Conservation (phyloP, 2,329 filamentous ascomycete genomes). For the Monosporascus sp. region DNA sequence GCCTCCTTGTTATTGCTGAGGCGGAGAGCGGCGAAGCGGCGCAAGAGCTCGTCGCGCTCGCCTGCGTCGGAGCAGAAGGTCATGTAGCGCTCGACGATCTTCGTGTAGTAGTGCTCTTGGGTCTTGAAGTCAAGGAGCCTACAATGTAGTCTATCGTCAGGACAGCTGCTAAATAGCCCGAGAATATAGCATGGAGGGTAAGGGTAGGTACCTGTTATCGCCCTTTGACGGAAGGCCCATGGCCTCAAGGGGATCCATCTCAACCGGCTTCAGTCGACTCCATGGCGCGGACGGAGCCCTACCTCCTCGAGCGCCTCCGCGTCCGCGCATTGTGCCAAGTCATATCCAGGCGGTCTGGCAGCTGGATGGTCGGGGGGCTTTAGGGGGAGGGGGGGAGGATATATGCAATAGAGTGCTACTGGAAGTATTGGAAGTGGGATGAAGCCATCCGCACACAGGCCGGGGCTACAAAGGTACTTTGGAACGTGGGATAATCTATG, state of each 20-base stretch:
- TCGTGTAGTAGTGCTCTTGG: slow-evolving; percentile 81
- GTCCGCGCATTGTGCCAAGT: slow-evolving; percentile 27
- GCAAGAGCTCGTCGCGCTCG: slow-evolving; percentile 66
- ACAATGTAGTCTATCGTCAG: slow-evolving; percentile 1
- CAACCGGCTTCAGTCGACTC: slow-evolving; percentile 67
- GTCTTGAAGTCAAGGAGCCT: slow-evolving; percentile 69
- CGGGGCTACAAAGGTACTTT: too few relatives aligned
- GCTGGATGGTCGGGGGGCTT: background rate
- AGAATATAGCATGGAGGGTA: slow-evolving; percentile 1
- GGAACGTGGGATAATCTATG: too few relatives aligned
- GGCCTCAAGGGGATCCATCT: slow-evolving; percentile 70
- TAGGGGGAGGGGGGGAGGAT: background rate
- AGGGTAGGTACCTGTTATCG: slow-evolving; percentile 62
- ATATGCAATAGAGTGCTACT: background rate
- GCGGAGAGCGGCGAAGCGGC: slow-evolving; percentile 64
- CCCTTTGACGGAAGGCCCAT: slow-evolving; percentile 89
- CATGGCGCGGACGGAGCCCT: slow-evolving; percentile 51
- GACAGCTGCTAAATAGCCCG: background rate
- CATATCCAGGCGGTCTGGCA: slow-evolving; percentile 18
- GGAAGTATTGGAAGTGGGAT: too few relatives aligned
- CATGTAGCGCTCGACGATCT: slow-evolving; percentile 85
- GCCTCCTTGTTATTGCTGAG: slow-evolving; percentile 26
- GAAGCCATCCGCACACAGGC: too few relatives aligned
- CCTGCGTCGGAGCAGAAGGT: slow-evolving; percentile 74
- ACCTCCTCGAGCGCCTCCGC: slow-evolving; percentile 24